These are phyloP conservation scores for Blastobotrys indianensis DNA, from an alignment of 1,139 yeast genomes.

Conservation along the genomic window DNA sequence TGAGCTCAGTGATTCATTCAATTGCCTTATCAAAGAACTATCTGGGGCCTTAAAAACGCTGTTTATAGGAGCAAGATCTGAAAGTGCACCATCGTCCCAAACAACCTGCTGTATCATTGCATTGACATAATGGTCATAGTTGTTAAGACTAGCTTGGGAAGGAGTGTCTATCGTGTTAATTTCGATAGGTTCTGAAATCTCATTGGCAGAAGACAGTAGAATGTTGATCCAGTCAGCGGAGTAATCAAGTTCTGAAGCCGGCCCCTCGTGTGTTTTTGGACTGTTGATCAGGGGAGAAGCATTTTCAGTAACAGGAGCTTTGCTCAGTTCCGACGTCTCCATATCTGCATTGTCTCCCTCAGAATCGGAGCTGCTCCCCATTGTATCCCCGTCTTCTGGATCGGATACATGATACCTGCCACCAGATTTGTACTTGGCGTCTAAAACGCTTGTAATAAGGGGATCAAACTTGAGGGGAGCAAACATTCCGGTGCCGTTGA, in stretches of 20 bases:
- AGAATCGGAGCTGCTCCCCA: constrained; percentile 1
- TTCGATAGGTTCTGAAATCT: constrained; percentile 9
- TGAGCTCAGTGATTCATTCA: not conserved
- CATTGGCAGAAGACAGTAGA: constrained; percentile 10
- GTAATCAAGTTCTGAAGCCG: constrained; percentile 5
- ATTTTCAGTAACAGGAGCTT: not conserved
- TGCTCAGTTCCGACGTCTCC: not conserved
- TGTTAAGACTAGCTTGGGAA: constrained; percentile 8
- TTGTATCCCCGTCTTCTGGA: constrained; percentile 14
- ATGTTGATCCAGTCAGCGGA: constrained; percentile 17
- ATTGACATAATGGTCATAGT: constrained; percentile 8
- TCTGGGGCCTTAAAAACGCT: constrained; percentile 15
- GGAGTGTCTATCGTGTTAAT: constrained; percentile 8
- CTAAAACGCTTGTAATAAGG: constrained; percentile 64
- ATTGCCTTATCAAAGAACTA: constrained; percentile 14
- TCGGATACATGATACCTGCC: constrained; percentile 66
- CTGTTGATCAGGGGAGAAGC: not conserved
- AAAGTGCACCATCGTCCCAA: constrained; percentile 36
- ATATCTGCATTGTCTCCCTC: constrained; percentile 15
- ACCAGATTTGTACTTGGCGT: constrained; percentile 77
- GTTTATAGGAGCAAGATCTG: constrained; percentile 12
- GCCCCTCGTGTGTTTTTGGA: not conserved
- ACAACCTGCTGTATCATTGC: constrained; percentile 39
- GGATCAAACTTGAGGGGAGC: constrained; percentile 81
- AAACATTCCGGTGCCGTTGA: constrained; percentile 49